phyloP scores from a whole-genome alignment of 2,329 filamentous ascomycete genomes.

The Fusarium metavorans region DNA sequence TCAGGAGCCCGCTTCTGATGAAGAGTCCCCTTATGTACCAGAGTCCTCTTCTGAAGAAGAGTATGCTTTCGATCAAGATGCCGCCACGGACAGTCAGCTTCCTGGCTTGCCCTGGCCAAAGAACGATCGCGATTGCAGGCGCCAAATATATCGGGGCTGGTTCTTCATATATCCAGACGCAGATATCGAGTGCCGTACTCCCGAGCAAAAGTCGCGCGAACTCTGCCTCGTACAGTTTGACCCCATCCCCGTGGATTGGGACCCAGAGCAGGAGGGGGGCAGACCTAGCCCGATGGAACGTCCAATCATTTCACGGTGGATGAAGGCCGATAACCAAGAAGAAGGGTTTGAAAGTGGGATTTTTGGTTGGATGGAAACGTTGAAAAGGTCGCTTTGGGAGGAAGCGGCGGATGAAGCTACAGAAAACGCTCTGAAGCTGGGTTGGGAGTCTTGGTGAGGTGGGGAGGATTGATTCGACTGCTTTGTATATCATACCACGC shows the following conservation, averaged over 20 bases:
- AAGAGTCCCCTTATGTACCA: neutral
- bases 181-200: neutral
- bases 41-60: neutral
- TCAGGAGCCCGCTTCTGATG: neutral
- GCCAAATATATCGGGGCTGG: neutral
- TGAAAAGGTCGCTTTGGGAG: neutral
- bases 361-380: neutral
- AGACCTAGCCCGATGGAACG: neutral
- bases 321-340: neutral
- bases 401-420: neutral
- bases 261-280: neutral
- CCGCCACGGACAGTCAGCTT: neutral
- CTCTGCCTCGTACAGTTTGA: neutral
- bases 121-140: neutral
- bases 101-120: neutral
- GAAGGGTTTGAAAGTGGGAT: neutral
- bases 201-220: neutral
- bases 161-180: neutral
- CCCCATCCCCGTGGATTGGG: neutral
- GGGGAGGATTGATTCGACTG: neutral
- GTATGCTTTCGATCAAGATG: neutral
- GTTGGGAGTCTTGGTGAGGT: neutral
- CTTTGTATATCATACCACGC: neutral
- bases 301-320: neutral
- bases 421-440: neutral